Evolutionary conservation across 495 filamentous ascomycete genomes (phyloP), one percentile per base, ranked within the genome.

Genomic region (Penicillium macrosclerotiorum): DNA sequence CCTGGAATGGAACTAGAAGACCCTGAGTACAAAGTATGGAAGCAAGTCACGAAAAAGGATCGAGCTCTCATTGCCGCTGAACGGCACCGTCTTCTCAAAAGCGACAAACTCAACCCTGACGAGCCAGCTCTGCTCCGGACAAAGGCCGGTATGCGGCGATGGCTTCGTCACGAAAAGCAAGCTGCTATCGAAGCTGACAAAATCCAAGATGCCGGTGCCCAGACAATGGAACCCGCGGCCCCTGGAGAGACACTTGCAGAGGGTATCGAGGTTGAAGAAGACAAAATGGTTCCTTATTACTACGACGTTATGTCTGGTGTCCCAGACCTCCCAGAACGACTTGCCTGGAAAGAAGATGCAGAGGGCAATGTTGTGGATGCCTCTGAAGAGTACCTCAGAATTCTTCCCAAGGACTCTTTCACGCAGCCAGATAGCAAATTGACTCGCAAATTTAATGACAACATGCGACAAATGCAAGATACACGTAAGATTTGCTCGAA

Each of bases 1-100:
- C 54, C 69, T 8, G 69, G 67, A 3, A 55, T 65, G 12, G 85
- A 86, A 35, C 56, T 82, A 37, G 85, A 96, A 51, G 91, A 96
- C 54, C 81, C 88, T 1, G 91, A 95, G 54, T 95, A 91, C 71
- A 94, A 94, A 60, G 88, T 90, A 30, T 99, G 93, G 93, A 99
- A 97, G 72, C 91, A 95, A 63, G 88, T 96, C 27, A 99, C 93
- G 2, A 96, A 96, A 67, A 95, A 94, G 62, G 90, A 94, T 49
- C 82, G 93, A 34, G 93, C 93, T n/a, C 71, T 86, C 11, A 81
- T 92, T 29, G 90, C 93, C 8, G 80, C 85, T 34, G 75, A 79
- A 49, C 52, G 93, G 18, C 85, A 91, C 65, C 84, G 88, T 35
- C 76, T 97, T 16, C 92, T 99, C 59, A 81, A 83, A 45, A 85